A percentile compares a stretch with the other conserved stretches of the same genome.
phyloP scores from a whole-genome alignment of 495 filamentous ascomycete genomes.

The Penicilliopsis zonata region DNA sequence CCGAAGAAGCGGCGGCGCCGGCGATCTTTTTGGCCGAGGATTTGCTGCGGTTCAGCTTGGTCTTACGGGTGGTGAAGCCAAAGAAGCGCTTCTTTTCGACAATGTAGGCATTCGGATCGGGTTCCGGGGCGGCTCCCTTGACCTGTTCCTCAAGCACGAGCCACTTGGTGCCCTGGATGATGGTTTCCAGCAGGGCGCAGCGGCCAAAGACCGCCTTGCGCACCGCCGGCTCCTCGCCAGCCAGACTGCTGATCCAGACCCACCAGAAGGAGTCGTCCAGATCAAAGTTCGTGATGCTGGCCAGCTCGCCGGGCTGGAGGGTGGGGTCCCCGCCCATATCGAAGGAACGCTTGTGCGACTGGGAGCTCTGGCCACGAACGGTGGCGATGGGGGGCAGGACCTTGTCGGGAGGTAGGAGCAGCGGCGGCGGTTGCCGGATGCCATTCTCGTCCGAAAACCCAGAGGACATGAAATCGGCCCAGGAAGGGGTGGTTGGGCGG shows the following conservation, averaged over 20 bases:
- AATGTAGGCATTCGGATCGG: constrained; percentile 74
- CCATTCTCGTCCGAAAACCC: constrained; percentile 70
- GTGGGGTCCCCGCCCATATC: constrained; percentile 49
- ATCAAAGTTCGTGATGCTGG: constrained; percentile 75
- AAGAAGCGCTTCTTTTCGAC: constrained; percentile 91
- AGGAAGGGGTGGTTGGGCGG: constrained; percentile 89
- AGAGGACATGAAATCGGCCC: constrained; percentile 92
- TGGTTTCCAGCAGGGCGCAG: constrained; percentile 83
- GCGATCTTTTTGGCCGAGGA: constrained; percentile 44
- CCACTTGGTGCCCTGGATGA: constrained; percentile 74
- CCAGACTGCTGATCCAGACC: constrained; percentile 98
- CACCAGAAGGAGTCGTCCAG: constrained; percentile 98
- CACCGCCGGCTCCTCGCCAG: constrained; percentile 69
- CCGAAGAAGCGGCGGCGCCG: no score
- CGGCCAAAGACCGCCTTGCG: constrained; percentile 90
- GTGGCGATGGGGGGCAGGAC: constrained; percentile 68
- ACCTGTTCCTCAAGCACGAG: constrained; percentile 93
- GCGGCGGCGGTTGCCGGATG: constrained; percentile 35
- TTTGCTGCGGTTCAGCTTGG: constrained; percentile 53
- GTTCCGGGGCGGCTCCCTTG: constrained; percentile 80
- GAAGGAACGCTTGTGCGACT: constrained; percentile 64
- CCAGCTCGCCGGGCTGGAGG: constrained; percentile 85
- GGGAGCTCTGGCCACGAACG: constrained; percentile 67
- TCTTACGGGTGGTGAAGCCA: constrained; percentile 64
- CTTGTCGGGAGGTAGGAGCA: constrained; percentile 84